Conservation (phyloP, 2,329 filamentous ascomycete species). For the Fragosphaeria purpurea region DNA sequence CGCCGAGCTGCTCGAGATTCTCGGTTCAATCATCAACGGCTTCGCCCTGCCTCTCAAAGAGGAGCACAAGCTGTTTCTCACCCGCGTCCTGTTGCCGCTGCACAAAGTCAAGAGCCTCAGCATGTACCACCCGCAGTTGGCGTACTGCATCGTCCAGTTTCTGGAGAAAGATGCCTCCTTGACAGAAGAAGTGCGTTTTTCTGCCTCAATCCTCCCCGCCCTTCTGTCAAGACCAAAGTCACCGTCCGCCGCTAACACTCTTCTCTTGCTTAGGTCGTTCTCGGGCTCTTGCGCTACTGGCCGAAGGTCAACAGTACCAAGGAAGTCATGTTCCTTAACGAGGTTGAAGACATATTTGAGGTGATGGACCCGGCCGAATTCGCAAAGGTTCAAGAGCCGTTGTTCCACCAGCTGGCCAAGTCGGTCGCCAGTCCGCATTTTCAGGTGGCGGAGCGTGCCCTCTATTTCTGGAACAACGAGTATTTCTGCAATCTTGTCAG, state of each 20-base stretch:
- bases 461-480: constrained; percentile 99
- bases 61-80: constrained; percentile 97
- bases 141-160: constrained; percentile 98
- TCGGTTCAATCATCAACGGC: constrained; percentile 98
- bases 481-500: constrained; percentile 99
- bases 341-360: constrained; percentile 98
- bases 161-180: constrained; percentile 93
- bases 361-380: constrained; percentile 99
- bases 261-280: constrained; percentile 56
- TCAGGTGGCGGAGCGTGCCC: constrained; percentile 90
- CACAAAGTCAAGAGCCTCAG: constrained; percentile 98
- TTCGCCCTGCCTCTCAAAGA: constrained; percentile 95
- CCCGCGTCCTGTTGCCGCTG: constrained; percentile 79
- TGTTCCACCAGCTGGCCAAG: constrained; percentile 96
- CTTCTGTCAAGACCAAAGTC: too few species aligned
- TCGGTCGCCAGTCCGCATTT: constrained; percentile 98
- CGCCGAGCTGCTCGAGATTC: constrained; percentile 88
- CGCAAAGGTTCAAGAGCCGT: constrained; percentile 92
- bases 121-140: constrained; percentile 98
- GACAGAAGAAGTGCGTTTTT: constrained; percentile 72
- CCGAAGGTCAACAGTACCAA: constrained; percentile 99
- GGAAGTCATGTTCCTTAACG: constrained; percentile 98
- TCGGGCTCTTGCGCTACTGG: constrained; percentile 93
- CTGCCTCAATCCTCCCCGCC: too few species aligned
- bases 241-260: too few species aligned